Evolutionary conservation across 164 flowering plant genomes (phyloP), one percentile per base, ranked within the genome.

Genomic region (Vitis rotundifolia): DNA sequence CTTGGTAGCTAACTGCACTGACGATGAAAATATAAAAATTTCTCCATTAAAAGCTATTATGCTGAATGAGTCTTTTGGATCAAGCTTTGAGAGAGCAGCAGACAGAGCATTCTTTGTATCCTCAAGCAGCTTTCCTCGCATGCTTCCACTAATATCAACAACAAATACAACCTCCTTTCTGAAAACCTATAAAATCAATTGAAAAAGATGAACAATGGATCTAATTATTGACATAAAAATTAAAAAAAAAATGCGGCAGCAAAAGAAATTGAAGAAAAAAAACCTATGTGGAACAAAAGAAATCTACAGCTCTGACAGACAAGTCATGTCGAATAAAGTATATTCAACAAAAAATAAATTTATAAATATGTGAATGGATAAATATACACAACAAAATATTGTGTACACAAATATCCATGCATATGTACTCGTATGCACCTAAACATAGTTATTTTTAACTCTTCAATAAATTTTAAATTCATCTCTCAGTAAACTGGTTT

Each of bases 61-160:
- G 78, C 74, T 87, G 75, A 96, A 96, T 5, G 79, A 74, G 79
- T 96, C 99, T 69, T 77, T 77, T 1, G 85, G 79, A 68, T 71
- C 77, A 73, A 96, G 90, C 73, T 84, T 82, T 49, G 77, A 75
- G 11, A 96, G 80, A 13, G 94, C 82, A 37, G 83, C 67, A 63
- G 76, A 75, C 48, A 96, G 60, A 31, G 89, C 89, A 76, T 52
- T 84, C 73, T 85, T 88, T 18, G 84, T 75, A 71, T 68, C 85
- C 73, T 92, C 97, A 59, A 93, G 84, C 11, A 87, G 89, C 70
- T 67, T 77, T 55, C 94, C 99, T 53, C 31, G 74, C 97, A 96
- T 96, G 83, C 99, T 96, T 80, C 82, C 87, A 80, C 99, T 96
- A 62, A 85, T 88, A 77, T 96, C 99, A 82, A 93, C 78, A 64